Evolutionary conservation across 805 yeast genomes (phyloP).

Genomic region (Saturnispora saitoi): DNA sequence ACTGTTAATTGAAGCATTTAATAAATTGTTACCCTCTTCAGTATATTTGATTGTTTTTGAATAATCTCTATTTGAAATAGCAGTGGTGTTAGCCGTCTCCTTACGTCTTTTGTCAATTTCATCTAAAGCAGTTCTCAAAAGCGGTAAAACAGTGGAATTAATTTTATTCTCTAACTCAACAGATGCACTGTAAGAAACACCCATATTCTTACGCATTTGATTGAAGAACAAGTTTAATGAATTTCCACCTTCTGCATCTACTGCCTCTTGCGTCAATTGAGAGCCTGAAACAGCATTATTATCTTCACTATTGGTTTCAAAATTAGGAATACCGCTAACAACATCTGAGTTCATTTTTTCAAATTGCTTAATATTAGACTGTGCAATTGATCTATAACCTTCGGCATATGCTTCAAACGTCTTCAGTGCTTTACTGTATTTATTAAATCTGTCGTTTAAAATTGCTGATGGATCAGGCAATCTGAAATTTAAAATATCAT

Average conservation of each 20-base stretch:
- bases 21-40: constrained; percentile 22
- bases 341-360: constrained; percentile 21
- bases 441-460: constrained; percentile 22
- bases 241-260: not conserved
- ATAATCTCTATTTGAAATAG: constrained; percentile 33
- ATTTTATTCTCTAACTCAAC: constrained; percentile 33
- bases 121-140: constrained; percentile 31
- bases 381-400: constrained; percentile 20
- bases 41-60: constrained; percentile 30
- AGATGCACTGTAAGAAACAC: constrained; percentile 28
- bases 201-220: constrained; percentile 21
- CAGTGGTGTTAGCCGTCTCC: constrained; percentile 29
- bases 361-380: constrained; percentile 17
- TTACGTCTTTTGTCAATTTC: constrained; percentile 38
- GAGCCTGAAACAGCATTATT: constrained; percentile 5
- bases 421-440: constrained; percentile 21
- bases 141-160: constrained; percentile 33
- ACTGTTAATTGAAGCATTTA: constrained; percentile 20
- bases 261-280: not conserved
- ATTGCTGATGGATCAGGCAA: constrained; percentile 24
- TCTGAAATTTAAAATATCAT: constrained; percentile 10
- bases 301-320: constrained; percentile 20
- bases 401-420: constrained; percentile 21
- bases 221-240: constrained; percentile 26
- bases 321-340: constrained; percentile 21